Percentiles rank a stretch among this genome's conserved stretches.
Conservation (phyloP, 176 grass and related monocot genomes). For the Olyra latifolia region DNA sequence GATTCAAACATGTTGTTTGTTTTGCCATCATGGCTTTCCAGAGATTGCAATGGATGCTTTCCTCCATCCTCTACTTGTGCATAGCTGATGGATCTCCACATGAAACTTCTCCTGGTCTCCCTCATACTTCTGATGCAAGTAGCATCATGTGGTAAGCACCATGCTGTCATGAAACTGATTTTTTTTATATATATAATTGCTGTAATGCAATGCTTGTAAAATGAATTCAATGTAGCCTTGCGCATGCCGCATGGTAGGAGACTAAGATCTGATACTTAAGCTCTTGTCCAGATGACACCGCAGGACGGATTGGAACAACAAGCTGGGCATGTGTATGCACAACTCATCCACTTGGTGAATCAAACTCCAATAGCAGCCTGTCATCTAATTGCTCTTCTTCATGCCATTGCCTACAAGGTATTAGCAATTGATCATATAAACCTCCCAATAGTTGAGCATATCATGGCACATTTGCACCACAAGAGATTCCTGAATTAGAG, state of each 20-base stretch:
- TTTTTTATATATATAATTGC: background rate
- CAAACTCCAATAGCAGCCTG: slow-evolving; percentile 36
- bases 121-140: slow-evolving; percentile 50
- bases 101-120: slow-evolving; percentile 56
- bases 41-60: slow-evolving; percentile 25
- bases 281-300: slow-evolving; percentile 21
- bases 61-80: background rate
- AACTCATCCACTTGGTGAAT: slow-evolving; percentile 43
- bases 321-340: slow-evolving; percentile 75
- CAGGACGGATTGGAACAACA: slow-evolving; percentile 16
- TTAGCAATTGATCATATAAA: background rate
- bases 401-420: slow-evolving; percentile 74
- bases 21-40: slow-evolving; percentile 39
- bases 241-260: too few relatives aligned
- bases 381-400: slow-evolving; percentile 71
- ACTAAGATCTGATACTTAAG: background rate
- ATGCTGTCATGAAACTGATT: slow-evolving; percentile 5
- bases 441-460: background rate
- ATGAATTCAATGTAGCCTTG: background rate
- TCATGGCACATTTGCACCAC: background rate
- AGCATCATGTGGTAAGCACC: slow-evolving; percentile 62
- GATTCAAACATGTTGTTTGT: background rate
- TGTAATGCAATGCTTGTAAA: background rate
- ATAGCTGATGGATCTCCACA: slow-evolving; percentile 57
- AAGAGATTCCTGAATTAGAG: background rate